Percentiles rank a stretch among this genome's conserved stretches.
phyloP scores from a whole-genome alignment of 257 asterid genomes.

The Pogostemon cablin region DNA sequence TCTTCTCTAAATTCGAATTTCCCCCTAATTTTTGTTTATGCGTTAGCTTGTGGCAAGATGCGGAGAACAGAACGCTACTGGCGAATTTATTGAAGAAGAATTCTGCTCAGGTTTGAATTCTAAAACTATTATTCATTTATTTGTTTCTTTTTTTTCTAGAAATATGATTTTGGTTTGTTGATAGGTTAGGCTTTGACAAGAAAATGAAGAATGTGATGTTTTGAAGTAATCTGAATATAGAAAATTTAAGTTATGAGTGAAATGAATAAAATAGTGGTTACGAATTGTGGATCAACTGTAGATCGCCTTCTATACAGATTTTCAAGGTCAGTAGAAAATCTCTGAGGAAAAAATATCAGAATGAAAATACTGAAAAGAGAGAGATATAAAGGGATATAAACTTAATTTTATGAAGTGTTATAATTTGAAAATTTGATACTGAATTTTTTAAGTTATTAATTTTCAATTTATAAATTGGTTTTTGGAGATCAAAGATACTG shows the following conservation, averaged over 20 bases:
- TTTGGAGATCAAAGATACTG: neutral
- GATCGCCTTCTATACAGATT: constrained; percentile 17
- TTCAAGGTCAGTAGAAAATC: neutral
- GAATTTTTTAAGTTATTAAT: neutral
- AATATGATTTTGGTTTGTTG: neutral
- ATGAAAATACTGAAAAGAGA: neutral
- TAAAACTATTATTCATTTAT: neutral
- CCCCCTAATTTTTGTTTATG: neutral
- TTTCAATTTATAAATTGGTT: neutral
- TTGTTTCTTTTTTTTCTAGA: no score
- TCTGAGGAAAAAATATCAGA: neutral
- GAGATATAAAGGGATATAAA: neutral
- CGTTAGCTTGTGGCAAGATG: constrained; percentile 90
- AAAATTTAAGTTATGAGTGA: neutral
- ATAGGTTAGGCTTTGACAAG: neutral
- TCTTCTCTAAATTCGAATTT: neutral
- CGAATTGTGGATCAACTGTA: constrained; percentile 1
- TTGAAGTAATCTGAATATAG: neutral
- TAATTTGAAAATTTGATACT: neutral
- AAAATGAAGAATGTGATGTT: neutral
- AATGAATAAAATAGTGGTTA: neutral
- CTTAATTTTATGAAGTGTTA: constrained; percentile 5
- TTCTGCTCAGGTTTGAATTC: constrained; percentile 62
- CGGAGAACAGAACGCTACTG: constrained; percentile 68
- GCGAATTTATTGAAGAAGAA: constrained; percentile 54